Conservation (phyloP, 306 rosid genomes). For the Malus asiatica region DNA sequence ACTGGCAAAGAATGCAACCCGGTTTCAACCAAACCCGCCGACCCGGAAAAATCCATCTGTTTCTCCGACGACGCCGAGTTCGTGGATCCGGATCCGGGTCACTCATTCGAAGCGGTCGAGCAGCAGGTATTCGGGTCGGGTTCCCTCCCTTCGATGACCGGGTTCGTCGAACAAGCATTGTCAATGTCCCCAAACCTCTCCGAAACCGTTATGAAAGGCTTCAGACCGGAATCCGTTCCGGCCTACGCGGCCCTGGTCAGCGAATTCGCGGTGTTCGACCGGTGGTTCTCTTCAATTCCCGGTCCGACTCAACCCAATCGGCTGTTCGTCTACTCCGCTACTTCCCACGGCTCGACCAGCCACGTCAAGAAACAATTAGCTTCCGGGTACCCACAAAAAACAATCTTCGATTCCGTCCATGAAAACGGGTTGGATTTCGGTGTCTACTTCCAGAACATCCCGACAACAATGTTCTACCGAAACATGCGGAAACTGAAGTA, state of each 20-base stretch:
- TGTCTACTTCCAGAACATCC: constrained; percentile 76
- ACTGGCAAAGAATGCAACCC: constrained; percentile 92
- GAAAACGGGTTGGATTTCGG: constrained; percentile 67
- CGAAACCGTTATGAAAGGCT: constrained; percentile 91
- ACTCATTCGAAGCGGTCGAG: constrained; percentile 79
- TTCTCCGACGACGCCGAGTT: constrained; percentile 85
- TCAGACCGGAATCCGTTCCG: constrained; percentile 72
- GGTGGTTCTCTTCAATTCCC: constrained; percentile 96
- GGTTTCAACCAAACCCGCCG: constrained; percentile 42
- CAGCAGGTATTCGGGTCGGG: constrained; percentile 84
- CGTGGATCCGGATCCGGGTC: constrained; percentile 99
- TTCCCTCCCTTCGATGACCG: constrained; percentile 78
- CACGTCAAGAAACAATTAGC: constrained; percentile 86
- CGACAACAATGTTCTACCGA: constrained; percentile 81
- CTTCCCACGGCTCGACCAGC: constrained; percentile 94
- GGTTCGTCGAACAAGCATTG: constrained; percentile 87
- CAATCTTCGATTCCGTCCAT: constrained; percentile 81
- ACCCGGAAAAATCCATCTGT: constrained; percentile 43
- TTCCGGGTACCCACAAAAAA: constrained; percentile 84
- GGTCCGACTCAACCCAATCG: constrained; percentile 99
- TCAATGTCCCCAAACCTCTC: constrained; percentile 72
- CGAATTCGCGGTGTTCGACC: constrained; percentile 76
- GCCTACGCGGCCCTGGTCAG: constrained; percentile 63
- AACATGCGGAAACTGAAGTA: constrained; percentile 82
- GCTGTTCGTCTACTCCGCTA: constrained; percentile 90